phyloP scores from a whole-genome alignment of 768 basidiomycete species.

The Lactifluus rugatus region DNA sequence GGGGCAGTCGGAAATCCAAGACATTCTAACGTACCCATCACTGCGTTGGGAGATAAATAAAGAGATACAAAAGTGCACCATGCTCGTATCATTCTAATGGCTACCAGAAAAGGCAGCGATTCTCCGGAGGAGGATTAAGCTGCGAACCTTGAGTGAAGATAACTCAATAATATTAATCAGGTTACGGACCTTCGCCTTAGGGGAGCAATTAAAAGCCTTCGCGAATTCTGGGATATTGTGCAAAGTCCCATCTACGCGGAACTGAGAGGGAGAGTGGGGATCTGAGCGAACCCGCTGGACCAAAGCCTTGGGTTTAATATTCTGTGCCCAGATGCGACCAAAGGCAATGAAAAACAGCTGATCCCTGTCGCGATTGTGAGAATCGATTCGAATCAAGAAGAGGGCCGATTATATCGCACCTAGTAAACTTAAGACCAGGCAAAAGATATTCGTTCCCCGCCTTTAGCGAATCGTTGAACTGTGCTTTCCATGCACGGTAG shows the following conservation, averaged over 20 bases:
- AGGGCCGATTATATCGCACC: slow-evolving; percentile 31
- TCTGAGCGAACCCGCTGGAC: slow-evolving; percentile 78
- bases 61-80: not conserved
- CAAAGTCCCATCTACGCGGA: slow-evolving; percentile 79
- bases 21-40: too few relatives aligned
- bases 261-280: slow-evolving; percentile 76
- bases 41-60: not conserved
- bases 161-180: not conserved
- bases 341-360: slow-evolving; percentile 93
- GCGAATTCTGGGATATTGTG: slow-evolving; percentile 86
- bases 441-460: slow-evolving; percentile 62
- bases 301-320: slow-evolving; percentile 68
- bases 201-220: slow-evolving; percentile 72
- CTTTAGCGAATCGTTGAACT: slow-evolving; percentile 48
- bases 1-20: not conserved
- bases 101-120: slow-evolving; percentile 72
- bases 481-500: slow-evolving; percentile 84
- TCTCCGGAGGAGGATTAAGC: slow-evolving; percentile 76
- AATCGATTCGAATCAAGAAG: not conserved
- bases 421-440: slow-evolving; percentile 70
- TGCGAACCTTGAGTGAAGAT: slow-evolving; percentile 23
- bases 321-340: slow-evolving; percentile 78
- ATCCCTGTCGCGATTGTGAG: slow-evolving; percentile 41
- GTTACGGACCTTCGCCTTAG: slow-evolving; percentile 56
- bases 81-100: not conserved